These are phyloP conservation scores for Asparagopsis taxiformis DNA, from an alignment of 31 red algal genomes.

Conservation along the genomic window DNA sequence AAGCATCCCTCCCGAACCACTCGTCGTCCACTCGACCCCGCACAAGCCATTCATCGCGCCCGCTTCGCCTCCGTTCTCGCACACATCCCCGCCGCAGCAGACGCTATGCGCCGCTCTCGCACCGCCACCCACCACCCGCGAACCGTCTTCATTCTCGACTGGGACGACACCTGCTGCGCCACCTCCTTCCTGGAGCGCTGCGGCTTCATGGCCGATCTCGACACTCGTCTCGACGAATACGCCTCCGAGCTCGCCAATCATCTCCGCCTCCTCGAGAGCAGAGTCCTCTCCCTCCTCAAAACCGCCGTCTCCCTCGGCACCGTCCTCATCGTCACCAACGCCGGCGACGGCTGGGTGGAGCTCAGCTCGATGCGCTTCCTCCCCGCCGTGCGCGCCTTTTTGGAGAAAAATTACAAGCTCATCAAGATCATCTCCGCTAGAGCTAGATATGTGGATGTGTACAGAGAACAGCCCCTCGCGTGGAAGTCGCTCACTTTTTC, in stretches of 20 bases:
- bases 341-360: conserved; percentile 95
- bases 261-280: conserved; percentile 58
- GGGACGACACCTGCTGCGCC: conserved; percentile 93
- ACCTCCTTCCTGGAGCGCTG: conserved; percentile 71
- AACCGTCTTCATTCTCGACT: conserved; percentile 89
- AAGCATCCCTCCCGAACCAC: too few relatives aligned
- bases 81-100: conserved; percentile 13
- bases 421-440: conserved; percentile 89
- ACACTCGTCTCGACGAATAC: conserved; percentile 30
- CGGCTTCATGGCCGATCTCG: conserved; percentile 70
- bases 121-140: conserved; percentile 5
- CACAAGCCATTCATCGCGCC: not conserved
- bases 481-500: conserved; percentile 94
- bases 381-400: conserved; percentile 78
- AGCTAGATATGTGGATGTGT: conserved; percentile 70
- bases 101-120: conserved; percentile 34
- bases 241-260: conserved; percentile 15
- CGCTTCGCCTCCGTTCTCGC: conserved; percentile 12
- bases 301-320: conserved; percentile 63
- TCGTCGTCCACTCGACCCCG: not conserved
- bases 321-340: conserved; percentile 90
- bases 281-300: conserved; percentile 73
- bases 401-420: conserved; percentile 48
- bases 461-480: conserved; percentile 65
- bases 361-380: conserved; percentile 84